Evolutionary conservation across 129 eudicot genomes (phyloP).

Genomic region (Oenanthe sinensis): DNA sequence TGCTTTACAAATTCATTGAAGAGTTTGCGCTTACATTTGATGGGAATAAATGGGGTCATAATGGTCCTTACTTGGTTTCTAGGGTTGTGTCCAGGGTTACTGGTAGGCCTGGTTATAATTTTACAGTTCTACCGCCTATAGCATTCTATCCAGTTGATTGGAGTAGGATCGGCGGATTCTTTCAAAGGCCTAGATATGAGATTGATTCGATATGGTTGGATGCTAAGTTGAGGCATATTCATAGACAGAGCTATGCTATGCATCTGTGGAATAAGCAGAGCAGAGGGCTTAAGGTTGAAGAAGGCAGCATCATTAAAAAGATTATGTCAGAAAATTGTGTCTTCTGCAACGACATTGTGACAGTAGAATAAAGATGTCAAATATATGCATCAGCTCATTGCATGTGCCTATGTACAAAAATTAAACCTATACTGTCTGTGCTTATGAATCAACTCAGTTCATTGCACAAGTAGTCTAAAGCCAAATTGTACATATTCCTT

Average conservation of each 20-base stretch:
- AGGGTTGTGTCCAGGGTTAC: slow-evolving; percentile 67
- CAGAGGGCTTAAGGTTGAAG: slow-evolving; percentile 42
- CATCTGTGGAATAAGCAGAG: slow-evolving; percentile 97
- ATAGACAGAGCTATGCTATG: slow-evolving; percentile 48
- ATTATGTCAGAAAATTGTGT: slow-evolving; percentile 46
- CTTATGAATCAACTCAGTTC: slow-evolving; percentile 41
- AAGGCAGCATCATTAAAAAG: slow-evolving; percentile 68
- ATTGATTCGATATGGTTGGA: slow-evolving; percentile 48
- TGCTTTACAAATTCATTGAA: slow-evolving; percentile 71
- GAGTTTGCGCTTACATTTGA: slow-evolving; percentile 84
- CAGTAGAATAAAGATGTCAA: slow-evolving; percentile 22
- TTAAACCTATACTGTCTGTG: neutral
- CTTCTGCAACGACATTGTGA: slow-evolving; percentile 41
- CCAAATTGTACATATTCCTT: slow-evolving; percentile 8
- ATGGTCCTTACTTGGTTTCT: slow-evolving; percentile 94
- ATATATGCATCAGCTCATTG: slow-evolving; percentile 17
- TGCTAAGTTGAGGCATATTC: slow-evolving; percentile 52
- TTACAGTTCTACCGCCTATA: slow-evolving; percentile 58
- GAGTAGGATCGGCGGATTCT: slow-evolving; percentile 57
- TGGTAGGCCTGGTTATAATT: slow-evolving; percentile 41
- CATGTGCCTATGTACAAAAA: neutral
- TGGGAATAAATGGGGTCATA: slow-evolving; percentile 98
- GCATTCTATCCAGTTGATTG: slow-evolving; percentile 91
- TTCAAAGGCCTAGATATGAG: slow-evolving; percentile 50
- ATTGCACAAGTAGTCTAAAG: slow-evolving; percentile 14